Conservation (phyloP, 1,139 yeast species). For the Casaregolazyma suthepensis region DNA sequence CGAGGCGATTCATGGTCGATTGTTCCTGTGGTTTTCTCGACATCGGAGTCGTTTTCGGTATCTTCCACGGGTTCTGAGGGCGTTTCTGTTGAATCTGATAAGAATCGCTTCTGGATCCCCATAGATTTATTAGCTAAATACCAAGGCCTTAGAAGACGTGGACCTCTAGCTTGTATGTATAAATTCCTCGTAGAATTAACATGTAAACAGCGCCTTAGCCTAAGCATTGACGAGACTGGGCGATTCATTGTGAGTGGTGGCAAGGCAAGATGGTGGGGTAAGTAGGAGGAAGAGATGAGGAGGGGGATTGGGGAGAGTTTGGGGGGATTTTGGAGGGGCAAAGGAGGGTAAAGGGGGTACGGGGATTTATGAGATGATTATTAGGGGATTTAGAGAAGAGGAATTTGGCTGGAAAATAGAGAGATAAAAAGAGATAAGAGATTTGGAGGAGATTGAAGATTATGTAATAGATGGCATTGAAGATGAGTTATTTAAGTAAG, state of each 20-base stretch:
- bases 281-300: not conserved
- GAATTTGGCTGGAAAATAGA: too few relatives aligned
- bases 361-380: too few relatives aligned
- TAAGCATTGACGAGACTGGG: not conserved
- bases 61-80: conserved; percentile 1
- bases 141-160: not conserved
- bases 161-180: not conserved
- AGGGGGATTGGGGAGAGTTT: not conserved
- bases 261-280: not conserved
- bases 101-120: not conserved
- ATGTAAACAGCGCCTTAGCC: not conserved
- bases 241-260: not conserved
- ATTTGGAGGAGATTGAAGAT: too few relatives aligned
- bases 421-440: too few relatives aligned
- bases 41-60: conserved; percentile 38
- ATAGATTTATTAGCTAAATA: not conserved
- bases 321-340: not conserved
- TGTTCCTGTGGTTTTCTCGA: conserved; percentile 46
- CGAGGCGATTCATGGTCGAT: conserved; percentile 42
- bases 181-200: not conserved
- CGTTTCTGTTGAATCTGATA: not conserved
- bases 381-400: too few relatives aligned
- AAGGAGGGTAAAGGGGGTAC: not conserved
- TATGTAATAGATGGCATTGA: conserved; percentile 5
- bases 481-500: too few relatives aligned